phyloP scores from a whole-genome alignment of 1,139 yeast genomes.

The Sugiyamaella pinicola region DNA sequence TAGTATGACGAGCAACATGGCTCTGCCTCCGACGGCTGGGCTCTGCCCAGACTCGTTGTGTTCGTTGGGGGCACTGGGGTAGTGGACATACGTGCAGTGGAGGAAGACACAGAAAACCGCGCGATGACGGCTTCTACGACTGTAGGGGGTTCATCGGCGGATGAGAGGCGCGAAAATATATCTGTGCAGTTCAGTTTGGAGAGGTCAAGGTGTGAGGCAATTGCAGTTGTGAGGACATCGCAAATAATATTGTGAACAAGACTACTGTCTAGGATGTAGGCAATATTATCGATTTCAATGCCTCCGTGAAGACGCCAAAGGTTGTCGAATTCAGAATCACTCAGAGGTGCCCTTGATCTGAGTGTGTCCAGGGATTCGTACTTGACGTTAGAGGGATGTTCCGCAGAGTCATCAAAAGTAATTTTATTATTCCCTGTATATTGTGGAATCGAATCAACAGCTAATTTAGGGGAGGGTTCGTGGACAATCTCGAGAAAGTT shows the following conservation, averaged over 20 bases:
- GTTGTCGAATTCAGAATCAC: slow-evolving; percentile 54
- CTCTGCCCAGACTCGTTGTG: too few relatives aligned
- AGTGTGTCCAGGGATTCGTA: slow-evolving; percentile 46
- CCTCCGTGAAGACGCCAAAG: slow-evolving; percentile 64
- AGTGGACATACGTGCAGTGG: slow-evolving; percentile 1
- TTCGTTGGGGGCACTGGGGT: not conserved
- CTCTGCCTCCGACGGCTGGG: too few relatives aligned
- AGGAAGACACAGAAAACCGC: slow-evolving; percentile 46
- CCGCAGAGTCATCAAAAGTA: slow-evolving; percentile 12
- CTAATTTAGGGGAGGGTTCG: slow-evolving; percentile 39
- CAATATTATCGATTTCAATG: slow-evolving; percentile 49
- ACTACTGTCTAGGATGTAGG: slow-evolving; percentile 45
- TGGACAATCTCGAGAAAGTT: slow-evolving; percentile 45
- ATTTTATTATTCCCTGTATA: slow-evolving; percentile 47
- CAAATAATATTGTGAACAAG: slow-evolving; percentile 46
- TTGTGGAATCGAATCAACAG: slow-evolving; percentile 50
- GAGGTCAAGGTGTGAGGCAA: slow-evolving; percentile 5
- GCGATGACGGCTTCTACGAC: slow-evolving; percentile 52
- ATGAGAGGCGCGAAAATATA: not conserved
- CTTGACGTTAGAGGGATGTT: slow-evolving; percentile 6
- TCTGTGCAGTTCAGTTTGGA: not conserved
- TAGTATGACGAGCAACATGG: too few relatives aligned
- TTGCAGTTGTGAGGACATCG: slow-evolving; percentile 44
- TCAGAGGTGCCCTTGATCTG: slow-evolving; percentile 55
- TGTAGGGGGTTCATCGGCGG: slow-evolving; percentile 34